A percentile compares a stretch with the other conserved stretches of the same genome.
These are phyloP conservation scores for Ascochyta lentis DNA, from an alignment of 2,329 filamentous ascomycete species.

Conservation along the genomic window DNA sequence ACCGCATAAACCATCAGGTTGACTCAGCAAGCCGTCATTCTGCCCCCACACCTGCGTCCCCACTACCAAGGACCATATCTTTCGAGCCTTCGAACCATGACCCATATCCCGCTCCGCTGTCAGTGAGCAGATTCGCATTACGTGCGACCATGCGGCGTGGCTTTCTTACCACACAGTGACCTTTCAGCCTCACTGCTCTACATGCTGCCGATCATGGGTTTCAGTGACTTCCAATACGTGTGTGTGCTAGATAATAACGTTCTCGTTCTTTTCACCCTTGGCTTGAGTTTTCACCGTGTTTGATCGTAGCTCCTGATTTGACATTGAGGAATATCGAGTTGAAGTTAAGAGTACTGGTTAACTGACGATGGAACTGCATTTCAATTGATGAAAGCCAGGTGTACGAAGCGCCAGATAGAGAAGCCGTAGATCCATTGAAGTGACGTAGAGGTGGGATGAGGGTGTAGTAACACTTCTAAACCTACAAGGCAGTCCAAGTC, in stretches of 20 bases:
- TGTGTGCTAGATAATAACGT: too few species aligned
- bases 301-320: too few species aligned
- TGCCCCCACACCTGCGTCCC: constrained; percentile 1
- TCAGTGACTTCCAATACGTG: too few species aligned
- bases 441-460: constrained; percentile 4
- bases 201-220: background rate
- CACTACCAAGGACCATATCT: background rate
- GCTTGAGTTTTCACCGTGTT: too few species aligned
- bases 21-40: background rate
- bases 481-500: constrained; percentile 3
- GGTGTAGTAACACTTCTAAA: background rate
- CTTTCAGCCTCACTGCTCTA: too few species aligned
- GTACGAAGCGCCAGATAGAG: constrained; percentile 30
- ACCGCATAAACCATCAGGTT: too few species aligned
- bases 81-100: constrained; percentile 8
- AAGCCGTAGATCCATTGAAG: constrained; percentile 17
- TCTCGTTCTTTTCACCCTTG: too few species aligned
- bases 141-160: background rate
- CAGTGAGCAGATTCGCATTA: background rate
- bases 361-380: constrained; percentile 3
- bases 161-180: too few species aligned
- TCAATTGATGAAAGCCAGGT: constrained; percentile 20
- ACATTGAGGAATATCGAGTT: too few species aligned
- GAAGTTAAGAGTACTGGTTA: background rate
- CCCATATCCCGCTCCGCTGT: constrained; percentile 6